Conservation (phyloP, 106 monocot genomes). For the Triglochin maritima region DNA sequence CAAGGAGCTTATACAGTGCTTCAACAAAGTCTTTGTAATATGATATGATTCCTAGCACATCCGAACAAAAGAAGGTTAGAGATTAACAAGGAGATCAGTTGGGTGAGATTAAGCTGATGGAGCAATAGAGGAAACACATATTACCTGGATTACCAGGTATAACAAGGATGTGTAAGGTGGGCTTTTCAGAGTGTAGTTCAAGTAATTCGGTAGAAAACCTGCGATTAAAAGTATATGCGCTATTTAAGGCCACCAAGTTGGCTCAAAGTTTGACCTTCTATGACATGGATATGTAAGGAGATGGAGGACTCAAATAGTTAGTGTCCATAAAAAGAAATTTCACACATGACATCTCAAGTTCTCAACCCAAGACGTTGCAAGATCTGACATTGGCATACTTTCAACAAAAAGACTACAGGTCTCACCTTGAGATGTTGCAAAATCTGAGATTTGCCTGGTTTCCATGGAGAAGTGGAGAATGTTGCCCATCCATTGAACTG, state of each 20-base stretch:
- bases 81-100: background rate
- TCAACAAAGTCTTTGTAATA: conserved; percentile 76
- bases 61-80: background rate
- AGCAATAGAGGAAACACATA: background rate
- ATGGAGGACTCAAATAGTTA: background rate
- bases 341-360: background rate
- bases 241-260: background rate
- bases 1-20: conserved; percentile 50
- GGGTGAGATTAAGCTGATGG: background rate
- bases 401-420: background rate
- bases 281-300: background rate
- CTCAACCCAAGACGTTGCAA: background rate
- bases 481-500: background rate
- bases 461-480: background rate
- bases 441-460: background rate
- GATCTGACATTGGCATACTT: background rate
- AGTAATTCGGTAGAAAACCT: conserved; percentile 7
- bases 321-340: background rate
- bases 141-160: conserved; percentile 90
- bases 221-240: background rate
- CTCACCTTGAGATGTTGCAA: conserved; percentile 6
- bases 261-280: background rate
- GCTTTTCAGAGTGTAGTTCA: conserved; percentile 7
- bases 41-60: conserved; percentile 44
- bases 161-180: conserved; percentile 10